Evolutionary conservation across 208 protist species (phyloP), one percentile per base, ranked within the genome.

Genomic region (Trypanosomatidae sp.): DNA sequence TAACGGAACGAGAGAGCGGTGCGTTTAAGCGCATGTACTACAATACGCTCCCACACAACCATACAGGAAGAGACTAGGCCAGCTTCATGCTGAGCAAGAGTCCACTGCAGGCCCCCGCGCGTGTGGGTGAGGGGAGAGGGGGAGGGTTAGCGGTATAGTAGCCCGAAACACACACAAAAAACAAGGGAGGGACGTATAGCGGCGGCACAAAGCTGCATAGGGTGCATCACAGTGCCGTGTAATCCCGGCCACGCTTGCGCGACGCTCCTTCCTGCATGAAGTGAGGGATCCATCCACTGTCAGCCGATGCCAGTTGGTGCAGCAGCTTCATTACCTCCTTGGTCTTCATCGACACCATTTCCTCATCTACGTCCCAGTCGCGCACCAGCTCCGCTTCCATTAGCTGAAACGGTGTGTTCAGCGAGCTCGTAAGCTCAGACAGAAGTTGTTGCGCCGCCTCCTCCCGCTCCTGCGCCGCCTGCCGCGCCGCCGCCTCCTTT

Each of bases 311-410:
- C 8, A 95, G 71, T 59, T 87, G 70, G 33, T 62, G 46, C 67
- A 95, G 72, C 59, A 95, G 74, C 50, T 64, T 59, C 56, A 73
- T 69, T 13, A 93, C 80, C 33, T 96, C 91, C 36, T 44, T 41
- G 46, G 73, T 70, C 69, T 94, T 96, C 79, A 90, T 84, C n/a
- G 30, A 58, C 52, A 96, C 73, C 58, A 91, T 70, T 2, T 91
- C 89, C 65, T 78, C 83, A 47, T 91, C 85, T 25, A 96, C 83
- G 62, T 94, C 86, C 88, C 89, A 94, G 47, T 93, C 89, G 17
- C 82, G 77, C 39, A 96, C 79, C 30, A 96, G 56, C 66, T 82
- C 84, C 30, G 67, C 67, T 77, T 94, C 87, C 85, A 94, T 89
- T 70, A 82, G 76, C 33, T 81, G 77, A 62, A 92, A 88, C 13